Percentiles rank a stretch among this genome's conserved stretches.
phyloP scores from a whole-genome alignment of 768 basidiomycete genomes.

The Suillus fuscotomentosus region DNA sequence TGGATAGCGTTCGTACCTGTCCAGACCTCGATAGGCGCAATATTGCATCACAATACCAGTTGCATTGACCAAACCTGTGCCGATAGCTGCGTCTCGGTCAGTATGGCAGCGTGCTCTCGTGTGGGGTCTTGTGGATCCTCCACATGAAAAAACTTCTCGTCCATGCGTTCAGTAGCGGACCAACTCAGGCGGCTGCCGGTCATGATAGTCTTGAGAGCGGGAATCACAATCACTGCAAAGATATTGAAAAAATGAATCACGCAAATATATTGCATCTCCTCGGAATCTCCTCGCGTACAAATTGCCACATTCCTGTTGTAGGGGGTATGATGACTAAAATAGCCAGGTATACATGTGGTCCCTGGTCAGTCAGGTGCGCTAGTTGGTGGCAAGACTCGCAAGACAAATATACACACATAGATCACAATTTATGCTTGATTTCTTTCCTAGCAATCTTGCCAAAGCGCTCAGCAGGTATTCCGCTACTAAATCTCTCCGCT shows the following conservation, averaged over 20 bases:
- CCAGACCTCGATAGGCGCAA: slow-evolving; percentile 54
- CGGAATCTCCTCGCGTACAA: neutral
- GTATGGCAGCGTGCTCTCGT: slow-evolving; percentile 33
- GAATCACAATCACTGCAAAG: neutral
- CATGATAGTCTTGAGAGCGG: neutral
- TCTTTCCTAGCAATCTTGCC: slow-evolving; percentile 57
- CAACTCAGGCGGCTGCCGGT: neutral
- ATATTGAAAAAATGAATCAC: neutral
- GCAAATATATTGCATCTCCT: neutral
- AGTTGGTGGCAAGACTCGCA: neutral
- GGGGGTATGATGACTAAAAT: neutral
- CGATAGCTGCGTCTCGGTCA: slow-evolving; percentile 33
- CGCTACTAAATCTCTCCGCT: slow-evolving; percentile 62
- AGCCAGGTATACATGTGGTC: slow-evolving; percentile 1
- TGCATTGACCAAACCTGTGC: slow-evolving; percentile 47
- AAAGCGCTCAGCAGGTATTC: slow-evolving; percentile 55
- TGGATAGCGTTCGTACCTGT: slow-evolving; percentile 44
- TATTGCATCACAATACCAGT: slow-evolving; percentile 55
- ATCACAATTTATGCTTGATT: slow-evolving; percentile 62
- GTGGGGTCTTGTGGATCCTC: slow-evolving; percentile 36
- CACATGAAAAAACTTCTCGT: slow-evolving; percentile 22
- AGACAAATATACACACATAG: neutral
- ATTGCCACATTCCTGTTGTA: neutral
- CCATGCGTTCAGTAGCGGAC: neutral
- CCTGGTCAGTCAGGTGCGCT: neutral